Evolutionary conservation across 192 early-diverging fungal species (phyloP).

Genomic region (Lunasporangiospora selenospora): DNA sequence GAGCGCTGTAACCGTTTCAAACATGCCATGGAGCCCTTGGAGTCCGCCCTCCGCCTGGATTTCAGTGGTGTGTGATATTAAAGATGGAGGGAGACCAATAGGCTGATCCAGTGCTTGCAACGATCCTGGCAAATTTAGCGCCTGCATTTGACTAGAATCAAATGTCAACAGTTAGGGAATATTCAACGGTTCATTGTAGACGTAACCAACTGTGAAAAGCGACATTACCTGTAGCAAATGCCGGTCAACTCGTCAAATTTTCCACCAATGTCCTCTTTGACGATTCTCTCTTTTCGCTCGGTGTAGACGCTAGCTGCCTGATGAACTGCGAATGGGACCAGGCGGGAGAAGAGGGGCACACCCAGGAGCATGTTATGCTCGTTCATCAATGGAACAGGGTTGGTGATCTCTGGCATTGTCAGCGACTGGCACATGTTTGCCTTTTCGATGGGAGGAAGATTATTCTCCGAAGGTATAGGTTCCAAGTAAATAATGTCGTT

Average conservation of each 20-base stretch:
- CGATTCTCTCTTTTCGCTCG: conserved; percentile 80
- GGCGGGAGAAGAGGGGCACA: conserved; percentile 79
- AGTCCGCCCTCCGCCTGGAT: conserved; percentile 76
- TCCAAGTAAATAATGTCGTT: conserved; percentile 93
- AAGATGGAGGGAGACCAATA: conserved; percentile 72
- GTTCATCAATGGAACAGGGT: conserved; percentile 74
- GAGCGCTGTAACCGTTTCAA: conserved; percentile 66
- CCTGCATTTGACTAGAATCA: conserved; percentile 64
- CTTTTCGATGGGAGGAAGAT: conserved; percentile 65
- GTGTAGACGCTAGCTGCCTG: conserved; percentile 88
- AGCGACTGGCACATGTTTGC: conserved; percentile 77
- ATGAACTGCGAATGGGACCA: conserved; percentile 93
- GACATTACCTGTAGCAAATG: conserved; percentile 65
- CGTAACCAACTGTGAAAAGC: neutral
- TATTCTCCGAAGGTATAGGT: conserved; percentile 66
- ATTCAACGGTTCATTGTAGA: neutral
- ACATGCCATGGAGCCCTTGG: conserved; percentile 63
- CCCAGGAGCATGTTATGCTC: conserved; percentile 57
- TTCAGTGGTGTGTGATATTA: conserved; percentile 78
- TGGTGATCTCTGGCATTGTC: conserved; percentile 59
- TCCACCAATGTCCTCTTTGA: conserved; percentile 70
- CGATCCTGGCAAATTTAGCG: conserved; percentile 73
- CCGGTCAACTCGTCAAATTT: conserved; percentile 73
- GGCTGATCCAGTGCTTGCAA: conserved; percentile 79
- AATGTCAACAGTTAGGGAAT: neutral